Evolutionary conservation across 2,329 filamentous ascomycete species (phyloP).

Genomic region (Chaetothyriales sp.): DNA sequence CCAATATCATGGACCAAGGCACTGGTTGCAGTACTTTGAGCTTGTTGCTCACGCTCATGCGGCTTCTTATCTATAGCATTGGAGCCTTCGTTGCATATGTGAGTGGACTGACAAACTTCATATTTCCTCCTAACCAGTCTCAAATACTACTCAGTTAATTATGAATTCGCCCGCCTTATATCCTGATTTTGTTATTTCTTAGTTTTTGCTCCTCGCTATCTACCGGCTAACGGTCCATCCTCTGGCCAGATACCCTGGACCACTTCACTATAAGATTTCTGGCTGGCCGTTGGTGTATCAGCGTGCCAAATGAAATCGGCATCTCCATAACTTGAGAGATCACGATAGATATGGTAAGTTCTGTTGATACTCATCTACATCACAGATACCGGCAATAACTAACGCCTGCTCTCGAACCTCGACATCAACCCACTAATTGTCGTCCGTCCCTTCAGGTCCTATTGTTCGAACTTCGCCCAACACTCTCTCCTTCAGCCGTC

Average conservation of each 20-base stretch:
- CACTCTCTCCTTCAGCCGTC: slow-evolving; percentile 14
- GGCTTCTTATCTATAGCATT: background rate
- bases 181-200: background rate
- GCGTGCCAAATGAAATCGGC: slow-evolving; percentile 15
- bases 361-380: too few relatives aligned
- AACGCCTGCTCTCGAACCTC: background rate
- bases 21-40: slow-evolving; percentile 59
- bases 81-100: background rate
- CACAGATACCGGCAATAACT: background rate
- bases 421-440: background rate
- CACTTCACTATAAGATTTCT: slow-evolving; percentile 30
- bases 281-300: slow-evolving; percentile 6
- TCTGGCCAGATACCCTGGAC: slow-evolving; percentile 51
- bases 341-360: slow-evolving; percentile 25
- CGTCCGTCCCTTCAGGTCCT: slow-evolving; percentile 21
- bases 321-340: slow-evolving; percentile 18
- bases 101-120: background rate
- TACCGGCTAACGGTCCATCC: slow-evolving; percentile 34
- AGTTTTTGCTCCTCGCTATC: slow-evolving; percentile 1
- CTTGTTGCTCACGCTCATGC: background rate
- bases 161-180: too few relatives aligned
- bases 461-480: slow-evolving; percentile 21
- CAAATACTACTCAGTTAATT: too few relatives aligned
- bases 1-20: slow-evolving; percentile 83
- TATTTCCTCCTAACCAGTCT: background rate